Evolutionary conservation across 2,329 filamentous ascomycete genomes (phyloP).

Genomic region (Neofusicoccum kwambonambiense): DNA sequence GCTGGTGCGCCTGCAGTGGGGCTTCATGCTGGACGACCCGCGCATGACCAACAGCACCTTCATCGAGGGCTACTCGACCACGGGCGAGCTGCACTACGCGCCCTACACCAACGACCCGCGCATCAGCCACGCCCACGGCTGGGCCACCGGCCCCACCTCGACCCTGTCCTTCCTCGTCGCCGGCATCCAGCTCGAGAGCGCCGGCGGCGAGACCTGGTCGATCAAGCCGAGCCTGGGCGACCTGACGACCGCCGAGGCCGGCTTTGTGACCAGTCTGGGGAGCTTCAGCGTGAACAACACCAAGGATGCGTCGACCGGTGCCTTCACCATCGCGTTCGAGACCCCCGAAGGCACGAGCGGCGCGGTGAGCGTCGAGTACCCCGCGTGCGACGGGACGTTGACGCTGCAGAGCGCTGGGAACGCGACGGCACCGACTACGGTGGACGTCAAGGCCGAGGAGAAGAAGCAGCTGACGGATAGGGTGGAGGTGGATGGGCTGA

Average conservation of each 20-base stretch:
- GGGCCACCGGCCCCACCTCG: conserved; percentile 37
- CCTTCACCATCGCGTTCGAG: conserved; percentile 32
- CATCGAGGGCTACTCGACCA: conserved; percentile 57
- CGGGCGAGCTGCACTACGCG: conserved; percentile 52
- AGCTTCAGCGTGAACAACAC: conserved; percentile 29
- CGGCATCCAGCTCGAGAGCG: conserved; percentile 43
- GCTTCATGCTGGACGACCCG: conserved; percentile 59
- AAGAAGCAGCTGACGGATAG: background rate
- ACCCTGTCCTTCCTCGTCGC: conserved; percentile 43
- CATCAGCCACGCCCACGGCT: conserved; percentile 45
- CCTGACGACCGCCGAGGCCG: conserved; percentile 43
- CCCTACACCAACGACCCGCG: conserved; percentile 38
- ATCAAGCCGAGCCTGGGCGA: conserved; percentile 47
- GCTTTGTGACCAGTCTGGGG: conserved; percentile 47
- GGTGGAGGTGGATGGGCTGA: conserved; percentile 24
- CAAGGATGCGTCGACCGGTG: conserved; percentile 18
- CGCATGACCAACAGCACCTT: conserved; percentile 59
- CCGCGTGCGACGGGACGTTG: conserved; percentile 25
- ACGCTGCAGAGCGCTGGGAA: background rate
- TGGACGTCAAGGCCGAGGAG: background rate
- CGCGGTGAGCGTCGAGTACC: conserved; percentile 28
- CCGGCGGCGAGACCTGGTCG: conserved; percentile 43
- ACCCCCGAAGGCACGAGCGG: conserved; percentile 32
- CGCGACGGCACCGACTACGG: too few species aligned
- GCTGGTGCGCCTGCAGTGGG: conserved; percentile 58